Conservation (phyloP, 2,329 filamentous ascomycete species). For the Monosporascus sp. region DNA sequence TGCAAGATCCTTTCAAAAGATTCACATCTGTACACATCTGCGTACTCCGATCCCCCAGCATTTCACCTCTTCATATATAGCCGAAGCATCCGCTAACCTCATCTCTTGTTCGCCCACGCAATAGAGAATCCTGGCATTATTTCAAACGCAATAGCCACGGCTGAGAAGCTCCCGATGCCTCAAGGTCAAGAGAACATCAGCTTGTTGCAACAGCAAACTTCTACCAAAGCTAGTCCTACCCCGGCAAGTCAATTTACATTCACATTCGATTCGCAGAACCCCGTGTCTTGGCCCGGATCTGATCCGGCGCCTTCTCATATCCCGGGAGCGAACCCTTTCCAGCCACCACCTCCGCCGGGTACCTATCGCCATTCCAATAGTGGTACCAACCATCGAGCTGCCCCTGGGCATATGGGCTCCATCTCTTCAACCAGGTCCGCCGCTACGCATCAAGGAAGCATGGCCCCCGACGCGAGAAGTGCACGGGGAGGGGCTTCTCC, state of each 20-base stretch:
- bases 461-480: constrained; percentile 25
- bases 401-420: constrained; percentile 11
- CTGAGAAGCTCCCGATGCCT: constrained; percentile 60
- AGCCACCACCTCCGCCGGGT: constrained; percentile 11
- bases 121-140: constrained; percentile 70
- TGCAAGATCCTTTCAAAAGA: neutral
- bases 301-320: constrained; percentile 29
- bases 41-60: neutral
- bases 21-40: neutral
- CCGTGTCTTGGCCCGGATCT: constrained; percentile 67
- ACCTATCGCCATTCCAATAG: constrained; percentile 13
- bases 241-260: constrained; percentile 90
- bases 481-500: constrained; percentile 31
- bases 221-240: constrained; percentile 54
- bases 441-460: constrained; percentile 9
- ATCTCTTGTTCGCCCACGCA: constrained; percentile 9
- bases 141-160: constrained; percentile 84
- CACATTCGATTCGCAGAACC: constrained; percentile 85
- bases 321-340: constrained; percentile 18
- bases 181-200: constrained; percentile 74
- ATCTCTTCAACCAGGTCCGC: constrained; percentile 8
- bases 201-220: constrained; percentile 65
- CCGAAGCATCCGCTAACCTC: constrained; percentile 13
- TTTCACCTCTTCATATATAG: neutral
- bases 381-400: constrained; percentile 7